These are phyloP conservation scores for Diaporthe citriasiana DNA, from an alignment of 2,329 filamentous ascomycete genomes.

Conservation along the genomic window DNA sequence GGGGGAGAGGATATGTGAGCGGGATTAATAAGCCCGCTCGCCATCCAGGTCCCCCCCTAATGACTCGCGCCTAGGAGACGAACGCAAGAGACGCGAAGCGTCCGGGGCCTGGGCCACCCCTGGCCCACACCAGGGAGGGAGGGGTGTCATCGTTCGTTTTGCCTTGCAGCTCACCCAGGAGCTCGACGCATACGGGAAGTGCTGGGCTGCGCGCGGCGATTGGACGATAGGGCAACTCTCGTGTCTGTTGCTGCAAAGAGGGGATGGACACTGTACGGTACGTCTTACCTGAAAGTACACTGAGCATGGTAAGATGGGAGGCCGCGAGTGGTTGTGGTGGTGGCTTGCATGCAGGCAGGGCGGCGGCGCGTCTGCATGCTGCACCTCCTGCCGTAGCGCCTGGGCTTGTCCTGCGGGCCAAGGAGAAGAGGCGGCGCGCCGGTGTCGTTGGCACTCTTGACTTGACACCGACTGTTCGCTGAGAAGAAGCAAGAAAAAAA, in stretches of 20 bases:
- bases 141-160: constrained; percentile 7
- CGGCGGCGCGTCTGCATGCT: constrained; percentile 39
- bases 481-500: neutral
- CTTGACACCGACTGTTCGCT: constrained; percentile 17
- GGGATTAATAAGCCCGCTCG: neutral
- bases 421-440: constrained; percentile 6
- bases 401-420: constrained; percentile 29
- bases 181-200: constrained; percentile 19
- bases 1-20: neutral
- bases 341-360: constrained; percentile 18
- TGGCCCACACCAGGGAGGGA: neutral
- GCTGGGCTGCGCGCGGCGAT: constrained; percentile 4
- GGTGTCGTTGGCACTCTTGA: neutral
- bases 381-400: constrained; percentile 41
- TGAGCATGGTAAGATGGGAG: neutral
- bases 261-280: neutral
- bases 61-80: neutral
- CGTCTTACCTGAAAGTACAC: neutral
- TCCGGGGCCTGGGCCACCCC: neutral
- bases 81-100: neutral
- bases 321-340: neutral
- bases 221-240: constrained; percentile 23
- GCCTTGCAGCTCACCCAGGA: constrained; percentile 30
- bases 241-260: constrained; percentile 33
- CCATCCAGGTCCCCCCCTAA: neutral